phyloP scores from a whole-genome alignment of 371 early-diverging fungal genomes.

The Apophysomyces variabilis region DNA sequence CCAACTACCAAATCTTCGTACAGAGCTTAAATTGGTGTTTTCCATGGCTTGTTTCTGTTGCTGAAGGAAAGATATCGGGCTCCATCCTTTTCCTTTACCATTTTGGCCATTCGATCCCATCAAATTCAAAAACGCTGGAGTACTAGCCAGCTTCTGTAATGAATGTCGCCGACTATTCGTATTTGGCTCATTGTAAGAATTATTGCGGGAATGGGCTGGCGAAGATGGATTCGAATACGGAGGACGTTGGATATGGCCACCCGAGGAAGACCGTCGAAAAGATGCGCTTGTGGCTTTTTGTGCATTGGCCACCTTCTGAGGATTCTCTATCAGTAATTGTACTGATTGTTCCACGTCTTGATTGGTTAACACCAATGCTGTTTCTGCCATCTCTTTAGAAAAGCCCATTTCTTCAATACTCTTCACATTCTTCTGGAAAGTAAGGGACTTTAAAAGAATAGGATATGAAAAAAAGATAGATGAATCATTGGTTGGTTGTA shows the following conservation, averaged over 20 bases:
- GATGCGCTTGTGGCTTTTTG: slow-evolving; percentile 18
- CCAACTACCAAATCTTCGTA: slow-evolving; percentile 70
- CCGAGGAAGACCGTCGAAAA: slow-evolving; percentile 35
- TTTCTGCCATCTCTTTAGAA: slow-evolving; percentile 61
- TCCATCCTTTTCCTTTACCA: slow-evolving; percentile 55
- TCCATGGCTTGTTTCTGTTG: slow-evolving; percentile 67
- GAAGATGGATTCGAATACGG: slow-evolving; percentile 16
- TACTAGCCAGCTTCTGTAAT: slow-evolving; percentile 22
- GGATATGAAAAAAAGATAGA: not conserved
- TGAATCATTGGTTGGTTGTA: not conserved
- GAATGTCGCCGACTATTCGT: slow-evolving; percentile 30
- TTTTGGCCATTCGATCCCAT: not conserved
- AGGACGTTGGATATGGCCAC: slow-evolving; percentile 31
- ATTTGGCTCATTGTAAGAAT: slow-evolving; percentile 22
- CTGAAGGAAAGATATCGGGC: slow-evolving; percentile 67
- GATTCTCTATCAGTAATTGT: slow-evolving; percentile 64
- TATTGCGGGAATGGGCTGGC: slow-evolving; percentile 33
- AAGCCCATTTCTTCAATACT: slow-evolving; percentile 77
- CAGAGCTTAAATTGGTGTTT: slow-evolving; percentile 60
- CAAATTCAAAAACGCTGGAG: slow-evolving; percentile 15
- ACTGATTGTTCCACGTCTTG: slow-evolving; percentile 66
- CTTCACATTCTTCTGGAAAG: slow-evolving; percentile 43
- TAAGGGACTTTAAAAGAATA: slow-evolving; percentile 22
- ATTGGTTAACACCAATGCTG: slow-evolving; percentile 62
- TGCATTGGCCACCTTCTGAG: slow-evolving; percentile 53